Conservation (phyloP, 495 filamentous ascomycete species). For the Gamarada debralockiae region DNA sequence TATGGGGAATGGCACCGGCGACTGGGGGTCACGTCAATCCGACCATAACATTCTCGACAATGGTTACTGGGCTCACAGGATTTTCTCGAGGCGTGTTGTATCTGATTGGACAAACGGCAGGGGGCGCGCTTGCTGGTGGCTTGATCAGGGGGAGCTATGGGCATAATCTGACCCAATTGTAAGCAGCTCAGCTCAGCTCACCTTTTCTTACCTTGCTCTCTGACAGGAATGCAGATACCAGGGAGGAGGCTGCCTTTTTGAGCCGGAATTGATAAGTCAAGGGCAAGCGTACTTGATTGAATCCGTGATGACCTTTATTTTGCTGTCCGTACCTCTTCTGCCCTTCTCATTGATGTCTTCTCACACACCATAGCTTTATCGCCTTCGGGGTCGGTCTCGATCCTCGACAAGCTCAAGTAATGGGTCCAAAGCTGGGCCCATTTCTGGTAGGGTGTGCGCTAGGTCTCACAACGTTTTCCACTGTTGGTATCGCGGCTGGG, state of each 20-base stretch:
- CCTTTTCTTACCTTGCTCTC: slow-evolving; percentile 24
- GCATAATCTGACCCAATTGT: slow-evolving; percentile 21
- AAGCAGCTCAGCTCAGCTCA: slow-evolving; percentile 7
- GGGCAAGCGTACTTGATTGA: slow-evolving; percentile 41
- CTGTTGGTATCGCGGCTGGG: slow-evolving; percentile 39
- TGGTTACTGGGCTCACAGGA: slow-evolving; percentile 45
- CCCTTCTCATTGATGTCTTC: slow-evolving; percentile 4
- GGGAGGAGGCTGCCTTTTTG: slow-evolving; percentile 34
- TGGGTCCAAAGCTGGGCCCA: slow-evolving; percentile 53
- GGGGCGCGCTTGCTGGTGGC: slow-evolving; percentile 42
- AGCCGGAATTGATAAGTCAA: slow-evolving; percentile 17
- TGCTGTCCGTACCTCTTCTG: slow-evolving; percentile 35
- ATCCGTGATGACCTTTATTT: slow-evolving; percentile 35
- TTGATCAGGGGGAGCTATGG: slow-evolving; percentile 34
- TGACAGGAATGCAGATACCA: slow-evolving; percentile 22
- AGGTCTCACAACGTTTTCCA: slow-evolving; percentile 41
- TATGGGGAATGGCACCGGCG: slow-evolving; percentile 44
- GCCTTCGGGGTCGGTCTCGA: slow-evolving; percentile 53
- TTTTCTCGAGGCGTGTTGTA: slow-evolving; percentile 44
- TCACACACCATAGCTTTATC: slow-evolving; percentile 26
- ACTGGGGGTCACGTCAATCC: slow-evolving; percentile 52
- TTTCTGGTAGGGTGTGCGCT: slow-evolving; percentile 48
- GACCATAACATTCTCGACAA: slow-evolving; percentile 46
- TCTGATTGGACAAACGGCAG: slow-evolving; percentile 37
- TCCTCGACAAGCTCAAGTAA: slow-evolving; percentile 47